Evolutionary conservation across 805 yeast genomes (phyloP), one percentile per base, ranked within the genome.

Genomic region (Millerozyma miso): DNA sequence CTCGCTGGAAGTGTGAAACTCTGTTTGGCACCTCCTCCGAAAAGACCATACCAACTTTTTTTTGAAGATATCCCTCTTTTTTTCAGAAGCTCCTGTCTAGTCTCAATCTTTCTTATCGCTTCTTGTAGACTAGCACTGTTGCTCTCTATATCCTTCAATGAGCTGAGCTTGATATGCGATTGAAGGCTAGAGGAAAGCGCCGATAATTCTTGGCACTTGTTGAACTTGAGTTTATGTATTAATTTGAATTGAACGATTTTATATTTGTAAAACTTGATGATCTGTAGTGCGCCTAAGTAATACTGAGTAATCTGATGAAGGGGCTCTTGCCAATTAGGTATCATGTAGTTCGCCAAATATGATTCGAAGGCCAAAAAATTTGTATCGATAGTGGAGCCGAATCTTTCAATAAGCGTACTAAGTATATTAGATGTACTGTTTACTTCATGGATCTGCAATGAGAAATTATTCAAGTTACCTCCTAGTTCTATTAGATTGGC

Each of bases 391-490:
- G 71, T 68, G 38, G 78, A 74, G 1, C 83, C 83, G 48, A 77
- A 74, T 40, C 64, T 65, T 53, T 79, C 83, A 32, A 77, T 67
- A 3, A 59, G 42, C 29, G 55, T 47, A 33, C 69, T 60, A 10
- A 67, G 54, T 41, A 54, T 52, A 37, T 60, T 58, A 15, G 55
- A 43, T 19, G 49, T 37, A 10, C 44, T 41, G 13, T 48, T 40
- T 23, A 52, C 46, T 35, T 52, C 65, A 44, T 66, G 68, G 15
- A 63, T 69, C 67, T 60, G 69, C 29, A 79, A 65, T 16, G 80
- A 73, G 49, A 78, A 76, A 45, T 78, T 74, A 55, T 79, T 79
- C 50, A 77, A 67, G 50, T 76, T 74, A 3, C 80, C 81, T 16
- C 83, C 83, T 39, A 79, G 60, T 52, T 77, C 80, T 12, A 77